A percentile compares a stretch with the other conserved stretches of the same genome.
Conservation (phyloP, 106 monocot species). For the Triglochin maritima region DNA sequence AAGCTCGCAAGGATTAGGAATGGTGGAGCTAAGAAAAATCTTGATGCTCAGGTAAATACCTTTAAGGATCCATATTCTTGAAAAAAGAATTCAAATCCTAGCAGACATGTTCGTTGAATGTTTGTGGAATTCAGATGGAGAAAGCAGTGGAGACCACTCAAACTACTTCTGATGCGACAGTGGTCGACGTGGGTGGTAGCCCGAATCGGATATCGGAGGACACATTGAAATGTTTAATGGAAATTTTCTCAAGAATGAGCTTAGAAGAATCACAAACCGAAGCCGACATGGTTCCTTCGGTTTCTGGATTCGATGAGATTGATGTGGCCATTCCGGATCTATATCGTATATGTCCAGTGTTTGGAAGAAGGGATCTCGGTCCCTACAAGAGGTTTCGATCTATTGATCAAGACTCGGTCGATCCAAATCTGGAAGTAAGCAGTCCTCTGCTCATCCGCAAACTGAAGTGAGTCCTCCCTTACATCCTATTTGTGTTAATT, state of each 20-base stretch:
- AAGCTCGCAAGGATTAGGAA: slow-evolving; percentile 14
- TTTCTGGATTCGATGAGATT: slow-evolving; percentile 36
- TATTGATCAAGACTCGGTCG: slow-evolving; percentile 25
- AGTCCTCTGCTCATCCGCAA: slow-evolving; percentile 27
- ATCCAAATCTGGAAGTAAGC: slow-evolving; percentile 7
- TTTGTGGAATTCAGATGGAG: not conserved
- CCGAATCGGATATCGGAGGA: slow-evolving; percentile 77
- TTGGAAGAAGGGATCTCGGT: slow-evolving; percentile 67
- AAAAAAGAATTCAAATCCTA: too few species aligned
- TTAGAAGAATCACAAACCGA: slow-evolving; percentile 13
- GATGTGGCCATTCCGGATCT: slow-evolving; percentile 35
- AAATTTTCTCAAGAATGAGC: slow-evolving; percentile 37
- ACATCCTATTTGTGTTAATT: not conserved
- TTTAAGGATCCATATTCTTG: too few species aligned
- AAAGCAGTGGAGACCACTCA: slow-evolving; percentile 1
- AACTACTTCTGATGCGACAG: slow-evolving; percentile 12
- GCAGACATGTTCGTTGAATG: too few species aligned
- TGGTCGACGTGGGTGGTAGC: slow-evolving; percentile 15
- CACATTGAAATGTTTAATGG: slow-evolving; percentile 49
- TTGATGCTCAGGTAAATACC: slow-evolving; percentile 11
- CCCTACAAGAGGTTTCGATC: slow-evolving; percentile 47
- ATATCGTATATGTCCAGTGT: slow-evolving; percentile 41
- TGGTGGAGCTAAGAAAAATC: slow-evolving; percentile 5
- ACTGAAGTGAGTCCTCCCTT: slow-evolving; percentile 44
- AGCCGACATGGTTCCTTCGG: slow-evolving; percentile 24